These are phyloP conservation scores for Heterobasidion parviporum DNA, from an alignment of 1,284 basidiomycete genomes.

Conservation along the genomic window DNA sequence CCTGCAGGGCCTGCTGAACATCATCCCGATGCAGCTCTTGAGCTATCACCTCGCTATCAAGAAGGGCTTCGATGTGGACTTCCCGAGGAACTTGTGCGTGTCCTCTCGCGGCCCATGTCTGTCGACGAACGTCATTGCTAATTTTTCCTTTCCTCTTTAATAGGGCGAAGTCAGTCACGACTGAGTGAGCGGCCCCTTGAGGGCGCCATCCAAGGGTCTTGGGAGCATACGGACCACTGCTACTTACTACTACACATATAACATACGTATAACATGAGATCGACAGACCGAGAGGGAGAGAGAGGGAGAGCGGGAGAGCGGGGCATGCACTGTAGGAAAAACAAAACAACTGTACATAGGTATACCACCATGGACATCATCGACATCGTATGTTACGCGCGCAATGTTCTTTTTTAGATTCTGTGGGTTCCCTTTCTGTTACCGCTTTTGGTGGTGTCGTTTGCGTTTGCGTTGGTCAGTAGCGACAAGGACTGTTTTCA, in stretches of 20 bases:
- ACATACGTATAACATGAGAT: too few species aligned
- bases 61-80: conserved; percentile 97
- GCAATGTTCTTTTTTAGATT: neutral
- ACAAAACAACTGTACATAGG: neutral
- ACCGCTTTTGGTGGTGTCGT: neutral
- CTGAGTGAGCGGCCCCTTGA: conserved; percentile 46
- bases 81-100: conserved; percentile 90
- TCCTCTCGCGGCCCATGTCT: conserved; percentile 5
- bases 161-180: conserved; percentile 80
- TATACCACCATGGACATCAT: neutral
- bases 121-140: conserved; percentile 4
- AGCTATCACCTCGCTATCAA: conserved; percentile 95
- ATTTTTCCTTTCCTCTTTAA: conserved; percentile 8
- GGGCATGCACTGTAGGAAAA: neutral
- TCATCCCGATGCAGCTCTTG: conserved; percentile 93
- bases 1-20: conserved; percentile 93
- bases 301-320: too few species aligned
- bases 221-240: neutral
- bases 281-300: too few species aligned
- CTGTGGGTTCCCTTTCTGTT: neutral
- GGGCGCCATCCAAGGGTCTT: too few species aligned
- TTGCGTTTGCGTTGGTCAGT: neutral
- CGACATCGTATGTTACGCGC: neutral
- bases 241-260: too few species aligned
- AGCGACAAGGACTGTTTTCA: too few species aligned